These are phyloP conservation scores for Xylaria digitata DNA, from an alignment of 2,329 filamentous ascomycete species.

Conservation along the genomic window DNA sequence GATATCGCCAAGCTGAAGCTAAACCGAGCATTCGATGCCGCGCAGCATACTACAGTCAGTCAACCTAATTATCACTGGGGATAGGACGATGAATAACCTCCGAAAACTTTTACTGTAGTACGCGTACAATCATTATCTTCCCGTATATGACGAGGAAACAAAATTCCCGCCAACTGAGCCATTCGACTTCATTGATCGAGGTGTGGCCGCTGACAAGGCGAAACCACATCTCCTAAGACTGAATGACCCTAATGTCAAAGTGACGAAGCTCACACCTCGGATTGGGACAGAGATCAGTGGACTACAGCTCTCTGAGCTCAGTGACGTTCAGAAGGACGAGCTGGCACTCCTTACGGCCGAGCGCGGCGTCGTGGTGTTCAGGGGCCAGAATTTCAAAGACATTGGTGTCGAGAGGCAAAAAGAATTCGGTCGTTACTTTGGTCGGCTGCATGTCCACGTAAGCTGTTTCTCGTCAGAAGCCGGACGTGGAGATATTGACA, in stretches of 20 bases:
- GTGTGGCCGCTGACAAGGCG: slow-evolving; percentile 55
- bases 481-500: background rate
- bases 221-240: slow-evolving; percentile 53
- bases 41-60: slow-evolving; percentile 43
- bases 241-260: slow-evolving; percentile 45
- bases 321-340: slow-evolving; percentile 45
- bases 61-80: background rate
- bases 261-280: slow-evolving; percentile 45
- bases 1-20: slow-evolving; percentile 43
- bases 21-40: slow-evolving; percentile 41
- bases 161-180: slow-evolving; percentile 54
- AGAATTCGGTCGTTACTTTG: slow-evolving; percentile 54
- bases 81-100: background rate
- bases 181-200: slow-evolving; percentile 56
- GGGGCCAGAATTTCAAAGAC: slow-evolving; percentile 51
- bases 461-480: slow-evolving; percentile 28
- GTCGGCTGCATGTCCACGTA: slow-evolving; percentile 55
- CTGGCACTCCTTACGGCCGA: slow-evolving; percentile 46
- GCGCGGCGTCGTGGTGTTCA: slow-evolving; percentile 47
- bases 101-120: slow-evolving; percentile 43
- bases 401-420: slow-evolving; percentile 54
- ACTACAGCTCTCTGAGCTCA: slow-evolving; percentile 46
- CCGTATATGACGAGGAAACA: slow-evolving; percentile 52
- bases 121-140: slow-evolving; percentile 51
- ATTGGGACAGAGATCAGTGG: slow-evolving; percentile 46